Evolutionary conservation across 192 early-diverging fungal genomes (phyloP).

Genomic region (Funneliformis mosseae): DNA sequence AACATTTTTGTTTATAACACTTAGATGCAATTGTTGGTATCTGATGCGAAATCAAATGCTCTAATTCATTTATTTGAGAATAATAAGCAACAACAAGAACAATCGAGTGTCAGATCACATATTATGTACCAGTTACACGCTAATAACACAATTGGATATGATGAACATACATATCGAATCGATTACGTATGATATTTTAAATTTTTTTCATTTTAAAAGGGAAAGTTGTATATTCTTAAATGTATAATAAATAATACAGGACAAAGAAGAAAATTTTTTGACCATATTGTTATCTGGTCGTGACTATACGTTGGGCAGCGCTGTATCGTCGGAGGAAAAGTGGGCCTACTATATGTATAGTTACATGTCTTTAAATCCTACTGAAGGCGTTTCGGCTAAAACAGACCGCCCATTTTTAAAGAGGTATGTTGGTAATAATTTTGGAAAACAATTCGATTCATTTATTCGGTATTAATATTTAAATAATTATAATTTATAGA

Average conservation of each 20-base stretch:
- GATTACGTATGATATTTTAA: conserved; percentile 67
- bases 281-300: conserved; percentile 86
- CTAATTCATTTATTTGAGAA: conserved; percentile 69
- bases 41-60: conserved; percentile 65
- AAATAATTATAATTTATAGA: conserved; percentile 17
- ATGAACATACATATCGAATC: conserved; percentile 79
- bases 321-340: conserved; percentile 85
- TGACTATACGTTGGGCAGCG: conserved; percentile 80
- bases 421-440: conserved; percentile 46
- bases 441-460: neutral
- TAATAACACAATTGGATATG: conserved; percentile 67
- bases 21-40: neutral
- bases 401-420: conserved; percentile 75
- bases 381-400: conserved; percentile 69
- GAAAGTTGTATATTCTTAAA: neutral
- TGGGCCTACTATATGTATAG: conserved; percentile 96
- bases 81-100: conserved; percentile 49
- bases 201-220: neutral
- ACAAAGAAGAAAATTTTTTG: conserved; percentile 62
- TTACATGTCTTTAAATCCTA: conserved; percentile 86
- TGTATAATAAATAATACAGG: conserved; percentile 29
- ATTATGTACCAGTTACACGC: conserved; percentile 75
- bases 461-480: neutral
- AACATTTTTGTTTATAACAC: neutral
- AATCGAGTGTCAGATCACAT: conserved; percentile 60